Base-by-base conservation (phyloP, 2,329 filamentous ascomycete genomes). In the Phialocephala subalpina region DNA sequence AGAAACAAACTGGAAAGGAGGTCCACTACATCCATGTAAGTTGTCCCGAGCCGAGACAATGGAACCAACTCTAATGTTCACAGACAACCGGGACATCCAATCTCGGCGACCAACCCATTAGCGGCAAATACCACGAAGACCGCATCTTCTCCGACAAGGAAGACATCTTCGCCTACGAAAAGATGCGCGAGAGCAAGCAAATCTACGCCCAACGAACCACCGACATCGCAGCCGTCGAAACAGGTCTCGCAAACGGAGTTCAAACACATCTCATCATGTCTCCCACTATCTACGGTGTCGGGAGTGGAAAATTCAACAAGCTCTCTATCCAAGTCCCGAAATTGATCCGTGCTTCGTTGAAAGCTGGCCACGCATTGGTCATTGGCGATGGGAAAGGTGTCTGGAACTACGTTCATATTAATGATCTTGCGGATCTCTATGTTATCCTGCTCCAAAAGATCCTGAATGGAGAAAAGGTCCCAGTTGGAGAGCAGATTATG, bases 261-360 rank as follows among this genome's bases (percentile, higher is more conserved):
- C 78, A 79, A 64, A 82, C 83, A 0, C 71, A 79, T 40, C 76
- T 83, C 42, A 75, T 86, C 60, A 84, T 83, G 78, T 74, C 78
- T 0, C 82, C 82, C 0, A 78, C 77, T 1, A 82, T 86, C 56
- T 86, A 81, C 69, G 83, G 84, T 20, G 60, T 70, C 0, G 81
- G 81, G 0, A 75, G 71, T 0, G 82, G 82, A 0, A 64, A 76
- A 0, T 82, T 81, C 70, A 80, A 83, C 58, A 74, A 66, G 7
- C 60, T 67, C 1, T 53, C 47, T 20, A 53, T 53, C 20, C 79
- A 83, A 65, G 75, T 82, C 16, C 79, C 79, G 2, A 68, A 52
- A 1, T 64, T 80, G 7, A 77, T 79, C 2, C 67, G 72, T 7
- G 66, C 69, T 1, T 76, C 77, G 0, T 58, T 79, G 2, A 67